Percentiles rank a stretch among this genome's conserved stretches.
Conservation (phyloP, 352 stramenopile genomes). For the Aphanomyces astaci region DNA sequence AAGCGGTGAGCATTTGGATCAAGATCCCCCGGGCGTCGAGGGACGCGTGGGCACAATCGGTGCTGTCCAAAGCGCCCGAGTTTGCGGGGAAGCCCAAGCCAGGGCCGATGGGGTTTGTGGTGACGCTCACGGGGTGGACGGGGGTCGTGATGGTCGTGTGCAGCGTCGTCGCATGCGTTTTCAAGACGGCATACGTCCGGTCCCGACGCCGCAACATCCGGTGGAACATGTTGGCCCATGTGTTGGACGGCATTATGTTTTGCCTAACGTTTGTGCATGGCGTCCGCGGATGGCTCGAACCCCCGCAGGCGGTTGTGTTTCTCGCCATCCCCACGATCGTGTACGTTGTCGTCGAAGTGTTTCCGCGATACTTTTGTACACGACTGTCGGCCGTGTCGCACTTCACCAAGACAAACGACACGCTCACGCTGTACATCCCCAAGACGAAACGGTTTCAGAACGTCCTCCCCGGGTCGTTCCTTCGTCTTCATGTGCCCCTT, state of each 20-base stretch:
- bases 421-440: slow-evolving; percentile 28
- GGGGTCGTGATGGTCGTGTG: slow-evolving; percentile 33
- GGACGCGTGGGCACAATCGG: background rate
- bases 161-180: slow-evolving; percentile 26
- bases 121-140: slow-evolving; percentile 34
- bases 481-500: slow-evolving; percentile 47
- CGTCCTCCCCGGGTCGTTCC: slow-evolving; percentile 35
- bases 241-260: background rate
- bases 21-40: background rate
- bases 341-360: slow-evolving; percentile 29
- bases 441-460: slow-evolving; percentile 30
- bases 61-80: background rate
- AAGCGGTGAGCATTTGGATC: background rate
- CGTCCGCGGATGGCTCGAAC: background rate
- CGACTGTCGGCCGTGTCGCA: background rate
- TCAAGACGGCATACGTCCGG: slow-evolving; percentile 24
- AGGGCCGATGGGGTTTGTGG: slow-evolving; percentile 5
- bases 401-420: slow-evolving; percentile 6
- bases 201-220: slow-evolving; percentile 19
- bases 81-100: background rate
- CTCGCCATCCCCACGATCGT: slow-evolving; percentile 23
- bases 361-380: slow-evolving; percentile 27
- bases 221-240: background rate
- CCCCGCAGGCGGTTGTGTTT: slow-evolving; percentile 21
- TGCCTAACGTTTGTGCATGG: background rate